Base-by-base conservation (phyloP, 768 basidiomycete genomes). In the Boletus patriciae region DNA sequence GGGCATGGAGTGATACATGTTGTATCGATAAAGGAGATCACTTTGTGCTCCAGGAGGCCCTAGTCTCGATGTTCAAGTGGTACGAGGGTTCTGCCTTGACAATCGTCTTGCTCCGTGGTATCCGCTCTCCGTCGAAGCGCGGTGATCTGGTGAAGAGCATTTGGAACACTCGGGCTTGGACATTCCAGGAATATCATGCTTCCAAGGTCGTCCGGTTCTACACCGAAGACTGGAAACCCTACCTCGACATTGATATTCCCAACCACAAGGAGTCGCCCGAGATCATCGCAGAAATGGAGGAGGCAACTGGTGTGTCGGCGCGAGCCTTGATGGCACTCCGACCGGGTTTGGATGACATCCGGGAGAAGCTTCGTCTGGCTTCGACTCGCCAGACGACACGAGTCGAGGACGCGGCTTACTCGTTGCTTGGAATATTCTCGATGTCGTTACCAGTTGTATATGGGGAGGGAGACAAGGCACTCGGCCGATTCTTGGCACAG, bases 371-470 rank as follows among this genome's bases (percentile, higher is more conserved):
- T 18, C 37, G 23, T 21, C 25, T 50, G 1, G 48, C 57, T 16
- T 58, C 60, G 7, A 19, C 12, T 23, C 60, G 57, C 1, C 4
- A 55, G 8, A 58, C 57, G 16, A 59, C 57, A 5, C 33, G 37
- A 18, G 37, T 38, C 18, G 37, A 8, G 18, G 37, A 38, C 15
- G 37, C 16, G 10, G 37, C 37, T n/a, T 38, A 38, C n/a, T 38
- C 37, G 9, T n/a, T 38, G 18, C 37, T 38, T 10, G 37, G 37
- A n/a, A 38, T 38, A 38, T 38, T 38, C 37, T 9, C 6, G 0
- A 38, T 38, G 37, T 38, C 18, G 18, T 4, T 38, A 9, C 37
- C 37, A 8, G 9, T 38, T 13, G 18, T 38, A 10, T 38, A 38
- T n/a, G 37, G 18, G 1, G 37, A 38, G 9, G 37, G 37, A 18